Conservation (phyloP, 768 basidiomycete species). For the Postia placenta region DNA sequence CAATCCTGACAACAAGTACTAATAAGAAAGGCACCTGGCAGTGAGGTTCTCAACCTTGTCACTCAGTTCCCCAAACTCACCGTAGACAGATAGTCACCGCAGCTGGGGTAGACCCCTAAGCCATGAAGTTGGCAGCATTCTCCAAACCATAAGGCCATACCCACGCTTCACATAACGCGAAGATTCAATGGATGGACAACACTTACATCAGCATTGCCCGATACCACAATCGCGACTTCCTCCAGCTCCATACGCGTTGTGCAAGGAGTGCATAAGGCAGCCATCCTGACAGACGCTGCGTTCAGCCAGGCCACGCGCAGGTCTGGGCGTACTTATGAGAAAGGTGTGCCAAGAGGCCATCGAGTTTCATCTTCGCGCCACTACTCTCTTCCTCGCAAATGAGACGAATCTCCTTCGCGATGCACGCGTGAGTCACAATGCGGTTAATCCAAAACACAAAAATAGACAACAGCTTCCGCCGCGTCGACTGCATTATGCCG, state of each 20-base stretch:
- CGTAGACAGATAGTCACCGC: neutral
- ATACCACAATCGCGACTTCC: conserved; percentile 27
- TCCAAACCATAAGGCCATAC: neutral
- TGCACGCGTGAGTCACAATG: conserved; percentile 27
- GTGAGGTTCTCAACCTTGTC: no score
- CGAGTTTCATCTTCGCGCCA: conserved; percentile 20
- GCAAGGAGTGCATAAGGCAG: conserved; percentile 24
- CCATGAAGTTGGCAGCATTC: neutral
- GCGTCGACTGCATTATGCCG: conserved; percentile 11
- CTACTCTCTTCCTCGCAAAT: conserved; percentile 17
- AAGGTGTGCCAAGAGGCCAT: conserved; percentile 36
- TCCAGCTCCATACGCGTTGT: conserved; percentile 29
- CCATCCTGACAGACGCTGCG: conserved; percentile 26
- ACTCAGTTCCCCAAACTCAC: neutral
- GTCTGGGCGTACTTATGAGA: conserved; percentile 25
- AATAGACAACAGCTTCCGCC: conserved; percentile 20
- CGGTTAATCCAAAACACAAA: conserved; percentile 38
- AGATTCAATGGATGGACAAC: neutral
- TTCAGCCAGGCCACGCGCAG: neutral
- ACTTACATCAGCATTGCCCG: conserved; percentile 29
- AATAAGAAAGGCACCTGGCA: no score
- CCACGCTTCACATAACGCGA: neutral
- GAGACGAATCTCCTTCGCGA: conserved; percentile 27
- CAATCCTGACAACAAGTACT: no score
- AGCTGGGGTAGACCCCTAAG: neutral